Evolutionary conservation across 2,329 filamentous ascomycete genomes (phyloP).

Genomic region (Trichoderma aggressivum): DNA sequence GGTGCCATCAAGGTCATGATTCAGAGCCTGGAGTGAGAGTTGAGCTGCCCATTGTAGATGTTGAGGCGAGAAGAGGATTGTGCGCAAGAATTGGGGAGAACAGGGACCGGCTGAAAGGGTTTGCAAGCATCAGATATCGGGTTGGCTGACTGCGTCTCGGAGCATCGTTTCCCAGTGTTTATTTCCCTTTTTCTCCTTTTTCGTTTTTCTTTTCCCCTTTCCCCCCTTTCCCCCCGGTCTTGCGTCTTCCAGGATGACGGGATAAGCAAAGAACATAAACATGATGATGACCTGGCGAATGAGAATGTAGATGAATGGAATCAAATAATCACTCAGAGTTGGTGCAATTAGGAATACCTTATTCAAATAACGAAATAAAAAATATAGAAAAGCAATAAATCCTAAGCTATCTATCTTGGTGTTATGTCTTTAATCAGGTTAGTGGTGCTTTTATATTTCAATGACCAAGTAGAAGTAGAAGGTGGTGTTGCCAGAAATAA

Average conservation of each 20-base stretch:
- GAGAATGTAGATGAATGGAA: background rate
- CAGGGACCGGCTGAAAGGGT: background rate
- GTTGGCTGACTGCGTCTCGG: background rate
- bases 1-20: conserved; percentile 99
- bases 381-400: background rate
- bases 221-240: background rate
- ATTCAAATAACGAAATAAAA: background rate
- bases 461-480: background rate
- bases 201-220: background rate
- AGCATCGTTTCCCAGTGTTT: background rate
- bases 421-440: background rate
- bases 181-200: background rate
- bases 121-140: background rate
- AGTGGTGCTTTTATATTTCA: background rate
- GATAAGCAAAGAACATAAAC: background rate
- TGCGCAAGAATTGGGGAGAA: background rate
- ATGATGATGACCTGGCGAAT: background rate
- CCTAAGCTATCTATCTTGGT: background rate
- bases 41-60: background rate
- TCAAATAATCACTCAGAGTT: background rate
- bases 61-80: background rate
- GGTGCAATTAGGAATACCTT: background rate
- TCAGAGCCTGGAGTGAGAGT: conserved; percentile 56
- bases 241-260: background rate
- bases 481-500: background rate